These are phyloP conservation scores for Candida rishiriensis DNA, from an alignment of 805 yeast species.

Conservation along the genomic window DNA sequence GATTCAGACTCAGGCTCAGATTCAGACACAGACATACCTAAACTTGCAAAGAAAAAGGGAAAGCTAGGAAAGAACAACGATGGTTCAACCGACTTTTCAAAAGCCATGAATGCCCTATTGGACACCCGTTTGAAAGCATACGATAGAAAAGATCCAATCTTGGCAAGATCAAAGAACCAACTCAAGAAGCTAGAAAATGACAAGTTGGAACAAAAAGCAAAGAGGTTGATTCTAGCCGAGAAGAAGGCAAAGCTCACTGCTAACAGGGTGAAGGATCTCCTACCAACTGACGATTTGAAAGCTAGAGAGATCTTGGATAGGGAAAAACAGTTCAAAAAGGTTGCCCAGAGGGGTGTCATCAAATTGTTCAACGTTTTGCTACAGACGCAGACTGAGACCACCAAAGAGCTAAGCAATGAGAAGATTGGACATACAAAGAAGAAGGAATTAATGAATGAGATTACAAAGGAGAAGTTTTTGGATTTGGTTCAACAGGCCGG, in stretches of 20 bases:
- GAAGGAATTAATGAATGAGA: conserved; percentile 63
- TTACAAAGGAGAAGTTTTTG: conserved; percentile 84
- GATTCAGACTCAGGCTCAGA: conserved; percentile 6
- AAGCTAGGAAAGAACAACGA: conserved; percentile 53
- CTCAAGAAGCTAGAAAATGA: conserved; percentile 72
- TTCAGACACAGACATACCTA: conserved; percentile 32
- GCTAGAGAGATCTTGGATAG: conserved; percentile 42
- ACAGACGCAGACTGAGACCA: conserved; percentile 73
- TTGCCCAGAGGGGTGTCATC: conserved; percentile 40
- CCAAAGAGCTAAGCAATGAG: conserved; percentile 42
- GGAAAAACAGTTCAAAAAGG: conserved; percentile 65
- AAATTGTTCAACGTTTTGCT: conserved; percentile 40
- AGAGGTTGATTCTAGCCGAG: conserved; percentile 62
- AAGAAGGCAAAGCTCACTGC: conserved; percentile 63
- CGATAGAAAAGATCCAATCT: conserved; percentile 83
- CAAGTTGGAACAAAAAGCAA: conserved; percentile 80
- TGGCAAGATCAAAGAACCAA: conserved; percentile 73
- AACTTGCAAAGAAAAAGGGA: conserved; percentile 34
- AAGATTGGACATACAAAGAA: conserved; percentile 41
- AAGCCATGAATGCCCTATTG: conserved; percentile 78
- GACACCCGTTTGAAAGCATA: conserved; percentile 86
- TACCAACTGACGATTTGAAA: conserved; percentile 58
- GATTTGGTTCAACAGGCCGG: conserved; percentile 84
- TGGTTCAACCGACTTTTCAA: conserved; percentile 74
- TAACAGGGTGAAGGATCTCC: conserved; percentile 60